These are phyloP conservation scores for Hyaloscypha bicolor DNA, from an alignment of 495 filamentous ascomycete species.

Conservation along the genomic window DNA sequence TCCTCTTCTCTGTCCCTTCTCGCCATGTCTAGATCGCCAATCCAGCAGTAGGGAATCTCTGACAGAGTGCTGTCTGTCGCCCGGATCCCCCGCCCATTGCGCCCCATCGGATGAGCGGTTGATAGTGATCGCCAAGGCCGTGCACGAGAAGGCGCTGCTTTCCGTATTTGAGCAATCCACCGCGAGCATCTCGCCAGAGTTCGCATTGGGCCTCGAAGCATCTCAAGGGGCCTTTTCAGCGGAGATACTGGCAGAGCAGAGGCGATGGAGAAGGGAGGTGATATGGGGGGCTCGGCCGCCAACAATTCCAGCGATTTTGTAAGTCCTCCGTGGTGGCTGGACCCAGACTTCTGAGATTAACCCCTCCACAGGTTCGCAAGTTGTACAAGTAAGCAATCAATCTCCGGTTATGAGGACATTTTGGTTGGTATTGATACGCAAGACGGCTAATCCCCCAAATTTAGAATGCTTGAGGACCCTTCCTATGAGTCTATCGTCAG, in stretches of 20 bases:
- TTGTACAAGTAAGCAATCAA: constrained; percentile 81
- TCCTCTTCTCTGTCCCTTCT: constrained; percentile 11
- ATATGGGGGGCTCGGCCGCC: constrained; percentile 29
- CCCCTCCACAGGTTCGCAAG: constrained; percentile 80
- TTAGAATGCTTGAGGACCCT: constrained; percentile 95
- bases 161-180: background rate
- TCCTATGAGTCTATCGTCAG: constrained; percentile 90
- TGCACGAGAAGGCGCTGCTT: background rate
- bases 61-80: background rate
- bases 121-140: constrained; percentile 9
- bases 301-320: constrained; percentile 39
- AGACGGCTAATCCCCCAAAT: constrained; percentile 32
- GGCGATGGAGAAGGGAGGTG: constrained; percentile 31
- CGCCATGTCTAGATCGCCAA: constrained; percentile 27
- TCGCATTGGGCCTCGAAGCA: background rate
- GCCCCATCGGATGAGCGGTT: background rate
- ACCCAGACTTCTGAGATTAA: background rate
- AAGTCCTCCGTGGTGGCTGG: constrained; percentile 18
- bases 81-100: background rate
- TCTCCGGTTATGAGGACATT: background rate
- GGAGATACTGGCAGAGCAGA: background rate
- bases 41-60: background rate
- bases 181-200: background rate
- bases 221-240: background rate
- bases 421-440: background rate